Base-by-base conservation (phyloP, 2,329 filamentous ascomycete genomes). In the Ascochyta fabae region DNA sequence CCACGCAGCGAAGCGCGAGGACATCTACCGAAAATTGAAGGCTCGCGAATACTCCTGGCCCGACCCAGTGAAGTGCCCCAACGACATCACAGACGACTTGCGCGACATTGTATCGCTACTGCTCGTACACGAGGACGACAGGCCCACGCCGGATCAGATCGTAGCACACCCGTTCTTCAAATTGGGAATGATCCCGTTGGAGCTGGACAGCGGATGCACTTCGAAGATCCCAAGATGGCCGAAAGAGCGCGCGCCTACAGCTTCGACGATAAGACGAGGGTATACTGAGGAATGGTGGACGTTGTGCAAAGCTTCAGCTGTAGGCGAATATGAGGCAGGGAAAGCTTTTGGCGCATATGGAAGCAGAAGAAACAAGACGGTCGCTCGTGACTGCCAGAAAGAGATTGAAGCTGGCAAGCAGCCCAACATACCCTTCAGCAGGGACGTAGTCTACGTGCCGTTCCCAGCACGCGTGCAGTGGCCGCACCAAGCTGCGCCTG, bases 1-100 rank as follows among this genome's bases (percentile, higher is more conserved):
- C 75, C 95, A 99, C 77, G 96, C 95, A 12, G 88, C 88, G 12
- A 94, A 90, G 36, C 90, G 90, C 16, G 90, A 95, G 71, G 90
- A 94, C 70, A 95, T 95, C 58, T 95, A 95, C 77, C 79, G 82
- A 67, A 83, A 83, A 62, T 86, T 82, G 81, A 75, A 86, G 83
- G 75, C 88, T 65, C 83, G 89, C 64, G 89, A 92, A 68, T 94
- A 93, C 72, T 88, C 90, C 69, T 94, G 90, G 90, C 90, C 90
- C 13, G 83, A 84, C 54, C 76, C 85, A 24, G 85, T 88, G 50
- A 85, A 83, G 35, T 84, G 85, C 12, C 83, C 84, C 48, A 90
- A 87, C 71, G 86, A 86, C 64, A 91, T 92, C 64, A 92, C 88
- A 56, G 80, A 84, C 51, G 89, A 92, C 70, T 86, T 91, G 49